phyloP scores from a whole-genome alignment of 2,329 filamentous ascomycete species.

The Epichloe elymi region DNA sequence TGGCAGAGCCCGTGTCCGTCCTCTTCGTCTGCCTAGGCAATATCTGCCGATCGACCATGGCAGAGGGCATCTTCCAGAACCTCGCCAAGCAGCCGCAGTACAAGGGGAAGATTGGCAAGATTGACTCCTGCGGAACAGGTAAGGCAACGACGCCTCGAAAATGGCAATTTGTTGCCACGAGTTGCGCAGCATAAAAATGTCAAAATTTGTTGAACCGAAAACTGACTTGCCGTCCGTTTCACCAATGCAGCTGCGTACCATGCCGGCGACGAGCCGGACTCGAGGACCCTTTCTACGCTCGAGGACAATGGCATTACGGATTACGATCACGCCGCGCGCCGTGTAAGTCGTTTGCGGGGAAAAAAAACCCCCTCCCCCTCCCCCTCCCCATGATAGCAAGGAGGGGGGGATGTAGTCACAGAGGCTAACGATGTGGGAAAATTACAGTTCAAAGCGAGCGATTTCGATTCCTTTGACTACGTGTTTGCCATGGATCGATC shows the following conservation, averaged over 20 bases:
- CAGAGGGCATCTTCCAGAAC: conserved; percentile 79
- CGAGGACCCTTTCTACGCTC: conserved; percentile 71
- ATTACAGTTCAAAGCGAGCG: conserved; percentile 40
- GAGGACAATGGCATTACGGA: conserved; percentile 58
- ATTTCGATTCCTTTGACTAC: conserved; percentile 83
- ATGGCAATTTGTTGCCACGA: not conserved
- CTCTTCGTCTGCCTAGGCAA: conserved; percentile 96
- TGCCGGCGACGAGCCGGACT: conserved; percentile 60
- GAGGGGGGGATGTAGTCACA: no score
- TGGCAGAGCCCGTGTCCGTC: conserved; percentile 47
- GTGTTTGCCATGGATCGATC: conserved; percentile 87
- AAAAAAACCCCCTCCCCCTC: no score
- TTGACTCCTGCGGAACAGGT: conserved; percentile 85
- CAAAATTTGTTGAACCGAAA: not conserved
- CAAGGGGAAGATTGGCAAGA: conserved; percentile 44
- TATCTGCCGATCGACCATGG: conserved; percentile 91
- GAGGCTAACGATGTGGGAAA: not conserved
- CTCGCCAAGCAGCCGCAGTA: conserved; percentile 49
- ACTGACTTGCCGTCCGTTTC: not conserved
- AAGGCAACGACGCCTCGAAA: not conserved
- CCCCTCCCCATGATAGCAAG: no score
- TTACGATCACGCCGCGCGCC: conserved; percentile 66
- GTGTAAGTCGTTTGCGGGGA: conserved; percentile 33
- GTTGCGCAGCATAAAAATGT: not conserved
- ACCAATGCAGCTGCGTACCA: conserved; percentile 59